These are phyloP conservation scores for Yamadazyma epiphylla DNA, from an alignment of 1,139 yeast genomes.

Conservation along the genomic window DNA sequence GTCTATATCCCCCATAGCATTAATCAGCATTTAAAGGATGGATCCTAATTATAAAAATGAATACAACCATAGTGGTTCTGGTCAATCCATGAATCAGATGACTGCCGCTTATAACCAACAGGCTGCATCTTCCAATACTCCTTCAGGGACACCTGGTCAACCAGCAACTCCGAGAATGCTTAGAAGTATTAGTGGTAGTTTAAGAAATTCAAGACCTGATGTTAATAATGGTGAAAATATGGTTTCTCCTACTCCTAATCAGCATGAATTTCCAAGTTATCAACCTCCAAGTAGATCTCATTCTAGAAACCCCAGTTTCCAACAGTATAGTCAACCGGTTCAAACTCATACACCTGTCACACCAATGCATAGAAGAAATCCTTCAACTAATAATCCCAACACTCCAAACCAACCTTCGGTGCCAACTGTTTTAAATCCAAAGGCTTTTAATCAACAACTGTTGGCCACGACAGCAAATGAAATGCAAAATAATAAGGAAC, in stretches of 20 bases:
- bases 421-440: conserved; percentile 10
- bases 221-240: conserved; percentile 14
- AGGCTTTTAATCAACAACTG: conserved; percentile 9
- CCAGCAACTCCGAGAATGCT: conserved; percentile 84
- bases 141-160: too few relatives aligned
- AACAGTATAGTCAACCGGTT: conserved; percentile 6
- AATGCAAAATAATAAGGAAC: conserved; percentile 9
- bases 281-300: conserved; percentile 13
- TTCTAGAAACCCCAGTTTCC: conserved; percentile 20
- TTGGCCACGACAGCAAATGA: conserved; percentile 2
- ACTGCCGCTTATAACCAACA: too few relatives aligned
- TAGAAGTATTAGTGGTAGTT: conserved; percentile 47
- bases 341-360: conserved; percentile 10
- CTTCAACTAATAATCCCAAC: conserved; percentile 9
- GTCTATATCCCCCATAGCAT: too few relatives aligned
- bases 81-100: too few relatives aligned
- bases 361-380: conserved; percentile 11
- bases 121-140: too few relatives aligned
- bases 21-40: too few relatives aligned
- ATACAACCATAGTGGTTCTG: too few relatives aligned
- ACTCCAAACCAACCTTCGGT: conserved; percentile 4
- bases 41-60: too few relatives aligned
- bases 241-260: conserved; percentile 13
- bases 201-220: conserved; percentile 16
- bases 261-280: conserved; percentile 16